Percentiles rank a stretch among this genome's conserved stretches.
Conservation (phyloP, 2,329 filamentous ascomycete species). For the Hortaea sp. region DNA sequence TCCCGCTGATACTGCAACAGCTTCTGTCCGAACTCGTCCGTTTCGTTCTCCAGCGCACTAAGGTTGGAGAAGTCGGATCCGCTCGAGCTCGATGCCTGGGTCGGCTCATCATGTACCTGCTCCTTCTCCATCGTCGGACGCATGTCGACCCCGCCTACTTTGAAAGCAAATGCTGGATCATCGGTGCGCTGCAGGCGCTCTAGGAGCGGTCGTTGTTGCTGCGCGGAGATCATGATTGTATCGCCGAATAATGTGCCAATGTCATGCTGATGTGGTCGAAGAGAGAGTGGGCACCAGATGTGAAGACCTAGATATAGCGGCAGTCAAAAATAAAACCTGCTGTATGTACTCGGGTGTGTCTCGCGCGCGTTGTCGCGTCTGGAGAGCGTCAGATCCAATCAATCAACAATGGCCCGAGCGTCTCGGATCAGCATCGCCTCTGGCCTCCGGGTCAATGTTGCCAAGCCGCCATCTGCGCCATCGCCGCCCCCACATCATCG, state of each 20-base stretch:
- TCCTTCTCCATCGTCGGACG: slow-evolving; percentile 14
- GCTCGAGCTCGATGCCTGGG: slow-evolving; percentile 8
- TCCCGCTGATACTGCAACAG: slow-evolving; percentile 36
- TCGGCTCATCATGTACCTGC: slow-evolving; percentile 14
- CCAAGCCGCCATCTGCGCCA: not conserved
- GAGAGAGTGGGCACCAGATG: too few species aligned
- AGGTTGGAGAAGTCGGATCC: slow-evolving; percentile 22
- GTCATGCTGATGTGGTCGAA: too few species aligned
- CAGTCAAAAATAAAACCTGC: too few species aligned
- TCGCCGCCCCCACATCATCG: not conserved
- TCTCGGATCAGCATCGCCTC: too few species aligned
- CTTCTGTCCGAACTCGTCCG: slow-evolving; percentile 36
- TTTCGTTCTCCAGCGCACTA: slow-evolving; percentile 32
- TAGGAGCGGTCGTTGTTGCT: not conserved
- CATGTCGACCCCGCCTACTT: slow-evolving; percentile 2
- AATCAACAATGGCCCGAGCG: too few species aligned
- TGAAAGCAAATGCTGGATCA: slow-evolving; percentile 1
- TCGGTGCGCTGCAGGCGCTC: not conserved
- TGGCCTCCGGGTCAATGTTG: too few species aligned
- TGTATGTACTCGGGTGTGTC: too few species aligned
- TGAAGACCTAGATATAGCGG: too few species aligned
- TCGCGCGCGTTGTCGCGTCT: too few species aligned
- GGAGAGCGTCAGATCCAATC: too few species aligned
- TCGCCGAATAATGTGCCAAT: too few species aligned
- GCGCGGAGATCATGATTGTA: not conserved